Conservation (phyloP, 257 asterid genomes). For the Coffea canephora region DNA sequence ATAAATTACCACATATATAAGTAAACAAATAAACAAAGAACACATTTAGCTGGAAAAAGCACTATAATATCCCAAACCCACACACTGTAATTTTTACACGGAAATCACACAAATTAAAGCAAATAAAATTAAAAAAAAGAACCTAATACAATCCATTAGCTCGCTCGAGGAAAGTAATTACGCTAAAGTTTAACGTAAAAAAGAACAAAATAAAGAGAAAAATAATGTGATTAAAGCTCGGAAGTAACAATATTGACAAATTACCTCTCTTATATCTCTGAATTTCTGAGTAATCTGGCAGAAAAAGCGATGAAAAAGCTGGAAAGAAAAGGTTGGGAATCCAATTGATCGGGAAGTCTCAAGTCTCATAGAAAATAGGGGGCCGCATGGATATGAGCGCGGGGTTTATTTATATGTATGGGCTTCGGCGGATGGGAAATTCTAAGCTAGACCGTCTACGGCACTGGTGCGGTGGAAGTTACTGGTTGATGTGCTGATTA, state of each 20-base stretch:
- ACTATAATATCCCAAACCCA: neutral
- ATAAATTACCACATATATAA: neutral
- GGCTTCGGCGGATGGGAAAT: conserved; percentile 18
- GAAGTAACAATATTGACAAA: no score
- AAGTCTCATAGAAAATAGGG: neutral
- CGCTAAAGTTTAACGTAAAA: neutral
- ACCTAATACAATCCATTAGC: neutral
- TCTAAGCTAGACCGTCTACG: neutral
- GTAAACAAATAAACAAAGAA: neutral
- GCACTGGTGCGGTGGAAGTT: neutral
- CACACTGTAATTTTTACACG: neutral
- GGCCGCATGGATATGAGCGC: neutral
- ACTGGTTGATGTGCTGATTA: neutral
- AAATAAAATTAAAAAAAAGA: neutral
- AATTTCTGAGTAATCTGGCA: neutral
- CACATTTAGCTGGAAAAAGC: no score
- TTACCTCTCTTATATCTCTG: neutral
- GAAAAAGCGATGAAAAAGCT: neutral
- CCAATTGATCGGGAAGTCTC: neutral
- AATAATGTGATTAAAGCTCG: neutral
- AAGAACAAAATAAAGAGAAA: neutral
- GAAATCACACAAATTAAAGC: neutral
- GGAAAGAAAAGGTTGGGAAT: neutral
- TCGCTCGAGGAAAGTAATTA: neutral
- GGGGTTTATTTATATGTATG: conserved; percentile 13